Evolutionary conservation across 164 flowering plant species (phyloP), one percentile per base, ranked within the genome.

Genomic region (Magnolia changhungtana): DNA sequence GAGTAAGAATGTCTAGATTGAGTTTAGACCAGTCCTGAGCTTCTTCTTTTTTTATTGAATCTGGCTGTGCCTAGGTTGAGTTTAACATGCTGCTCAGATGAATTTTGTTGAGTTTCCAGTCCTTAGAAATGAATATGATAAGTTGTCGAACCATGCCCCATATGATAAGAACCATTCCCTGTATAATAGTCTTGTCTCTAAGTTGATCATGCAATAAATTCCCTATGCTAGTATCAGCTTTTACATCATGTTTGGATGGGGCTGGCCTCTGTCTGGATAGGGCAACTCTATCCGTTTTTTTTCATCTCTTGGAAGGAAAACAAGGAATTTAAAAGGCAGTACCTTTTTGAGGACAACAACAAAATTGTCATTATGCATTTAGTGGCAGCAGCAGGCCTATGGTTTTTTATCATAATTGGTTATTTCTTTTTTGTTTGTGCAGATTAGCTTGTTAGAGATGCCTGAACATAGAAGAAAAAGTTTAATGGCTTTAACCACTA

Each of bases 381-480:
- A 14, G 71, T 27, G 21, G 18, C 71, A 68, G 19, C 16, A 67
- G 18, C 13, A 63, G 55, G 37, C 19, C 31, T 20, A 19, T 49
- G 18, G 10, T 1, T 74, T 7, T 74, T 49, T 50, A 23, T 67
- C 1, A 3, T 73, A 23, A 50, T 76, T 59, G 64, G 13, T 59
- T 51, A 23, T 76, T 18, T 66, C 13, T 55, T 7, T 67, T 78
- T 55, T 65, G 13, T 21, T 80, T 80, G 71, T 85, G 76, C 89
- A 96, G 99, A 91, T 91, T 78, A 94, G 97, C 87, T 81, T 96
- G 86, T 24, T 94, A 75, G 98, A 91, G 78, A 84, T 90, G 86
- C 92, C 98, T 37, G 95, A 90, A 68, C 84, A 92, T 68, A 84
- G 70, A 84, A 91, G 77, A 81, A 92, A 89, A 80, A 89, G 79